phyloP scores from a whole-genome alignment of 73 alveolate genomes.

The Stentor coeruleus region DNA sequence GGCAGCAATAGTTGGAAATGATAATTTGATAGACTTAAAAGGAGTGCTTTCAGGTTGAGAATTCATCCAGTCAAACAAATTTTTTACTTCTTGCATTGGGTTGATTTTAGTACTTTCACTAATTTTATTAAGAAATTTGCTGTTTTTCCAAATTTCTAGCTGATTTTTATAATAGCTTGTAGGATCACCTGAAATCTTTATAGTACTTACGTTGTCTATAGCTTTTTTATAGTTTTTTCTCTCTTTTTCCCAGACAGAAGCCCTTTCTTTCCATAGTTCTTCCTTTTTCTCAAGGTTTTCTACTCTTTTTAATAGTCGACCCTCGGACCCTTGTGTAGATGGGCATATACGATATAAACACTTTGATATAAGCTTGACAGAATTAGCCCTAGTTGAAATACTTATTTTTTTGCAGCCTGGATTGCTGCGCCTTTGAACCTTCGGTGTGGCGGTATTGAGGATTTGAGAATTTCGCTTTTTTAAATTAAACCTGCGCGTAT shows the following conservation, averaged over 20 bases:
- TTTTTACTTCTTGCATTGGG: background rate
- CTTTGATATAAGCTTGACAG: background rate
- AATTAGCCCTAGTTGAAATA: background rate
- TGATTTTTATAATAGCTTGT: background rate
- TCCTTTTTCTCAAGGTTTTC: slow-evolving; percentile 12
- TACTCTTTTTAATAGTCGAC: background rate
- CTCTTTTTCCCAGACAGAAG: slow-evolving; percentile 14
- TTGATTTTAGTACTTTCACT: background rate
- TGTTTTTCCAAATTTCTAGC: background rate
- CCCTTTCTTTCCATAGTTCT: slow-evolving; percentile 21
- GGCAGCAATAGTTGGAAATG: background rate
- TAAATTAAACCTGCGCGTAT: slow-evolving; percentile 7
- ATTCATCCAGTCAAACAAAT: background rate
- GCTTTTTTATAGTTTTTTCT: background rate
- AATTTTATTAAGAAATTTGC: background rate
- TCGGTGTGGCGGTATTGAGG: slow-evolving; percentile 10
- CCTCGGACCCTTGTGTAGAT: background rate
- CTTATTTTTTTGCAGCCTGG: background rate
- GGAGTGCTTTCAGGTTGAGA: background rate
- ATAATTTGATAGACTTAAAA: background rate
- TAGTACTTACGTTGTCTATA: slow-evolving; percentile 16
- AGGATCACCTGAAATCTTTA: background rate
- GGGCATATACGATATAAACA: background rate
- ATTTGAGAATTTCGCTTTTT: background rate
- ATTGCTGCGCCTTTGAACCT: background rate